Percentiles rank a stretch among this genome's conserved stretches.
Conservation (phyloP, 2,329 filamentous ascomycete genomes). For the Fusarium devonianum region DNA sequence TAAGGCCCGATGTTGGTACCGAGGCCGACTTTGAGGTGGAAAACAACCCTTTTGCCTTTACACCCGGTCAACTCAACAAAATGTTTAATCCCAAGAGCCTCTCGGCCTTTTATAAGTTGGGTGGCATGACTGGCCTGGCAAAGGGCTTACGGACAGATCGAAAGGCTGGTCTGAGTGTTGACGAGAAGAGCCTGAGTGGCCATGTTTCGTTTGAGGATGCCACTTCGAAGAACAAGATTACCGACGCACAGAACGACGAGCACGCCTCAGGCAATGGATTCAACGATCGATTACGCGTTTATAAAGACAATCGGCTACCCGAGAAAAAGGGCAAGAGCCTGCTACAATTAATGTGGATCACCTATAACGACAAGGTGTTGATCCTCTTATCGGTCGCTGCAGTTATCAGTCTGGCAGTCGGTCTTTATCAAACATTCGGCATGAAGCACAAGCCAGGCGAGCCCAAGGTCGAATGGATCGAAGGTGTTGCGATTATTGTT, state of each 20-base stretch:
- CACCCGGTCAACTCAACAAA: slow-evolving; percentile 83
- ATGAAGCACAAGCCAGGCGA: slow-evolving; percentile 57
- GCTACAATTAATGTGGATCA: slow-evolving; percentile 79
- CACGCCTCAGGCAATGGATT: slow-evolving; percentile 47
- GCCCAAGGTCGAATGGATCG: slow-evolving; percentile 76
- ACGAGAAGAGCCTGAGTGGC: slow-evolving; percentile 73
- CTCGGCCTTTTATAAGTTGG: slow-evolving; percentile 80
- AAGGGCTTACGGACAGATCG: slow-evolving; percentile 78
- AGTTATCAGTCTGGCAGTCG: slow-evolving; percentile 75
- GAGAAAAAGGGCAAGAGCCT: slow-evolving; percentile 78
- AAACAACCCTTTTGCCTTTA: slow-evolving; percentile 85
- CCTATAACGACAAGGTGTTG: slow-evolving; percentile 83
- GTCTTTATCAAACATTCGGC: slow-evolving; percentile 78
- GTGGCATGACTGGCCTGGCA: slow-evolving; percentile 79
- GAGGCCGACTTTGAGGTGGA: slow-evolving; percentile 78
- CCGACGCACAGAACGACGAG: slow-evolving; percentile 32
- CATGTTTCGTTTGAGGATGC: slow-evolving; percentile 76
- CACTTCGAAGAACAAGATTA: slow-evolving; percentile 49
- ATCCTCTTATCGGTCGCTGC: slow-evolving; percentile 76
- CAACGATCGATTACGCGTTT: slow-evolving; percentile 73
- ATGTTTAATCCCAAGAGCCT: slow-evolving; percentile 90
- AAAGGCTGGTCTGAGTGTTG: slow-evolving; percentile 75
- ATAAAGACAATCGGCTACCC: slow-evolving; percentile 74
- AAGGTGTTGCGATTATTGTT: slow-evolving; percentile 83
- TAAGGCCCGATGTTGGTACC: slow-evolving; percentile 78